A percentile compares a stretch with the other conserved stretches of the same genome.
Evolutionary conservation across 805 yeast genomes (phyloP).

Genomic region (Metschnikowia peoriensis): DNA sequence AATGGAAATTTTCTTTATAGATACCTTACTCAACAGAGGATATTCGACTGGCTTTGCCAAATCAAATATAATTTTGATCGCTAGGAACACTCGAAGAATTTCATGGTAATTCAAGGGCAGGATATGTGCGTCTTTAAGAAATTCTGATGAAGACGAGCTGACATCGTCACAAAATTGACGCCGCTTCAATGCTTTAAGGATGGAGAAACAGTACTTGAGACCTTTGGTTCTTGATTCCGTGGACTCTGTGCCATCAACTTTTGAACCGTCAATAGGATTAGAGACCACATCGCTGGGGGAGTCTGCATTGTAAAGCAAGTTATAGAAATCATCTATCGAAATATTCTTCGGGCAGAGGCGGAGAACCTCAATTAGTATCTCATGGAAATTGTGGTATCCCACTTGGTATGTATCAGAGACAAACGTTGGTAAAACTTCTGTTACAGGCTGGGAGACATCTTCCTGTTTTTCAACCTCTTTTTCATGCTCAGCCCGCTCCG

Average conservation of each 20-base stretch:
- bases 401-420: too few relatives aligned
- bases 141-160: neutral
- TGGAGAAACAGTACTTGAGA: neutral
- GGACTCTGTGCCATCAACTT: neutral
- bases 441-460: too few relatives aligned
- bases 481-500: too few relatives aligned
- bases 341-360: conserved; percentile 25
- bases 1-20: conserved; percentile 35
- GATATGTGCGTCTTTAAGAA: conserved; percentile 7
- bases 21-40: neutral
- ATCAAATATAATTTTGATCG: conserved; percentile 32
- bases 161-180: too few relatives aligned
- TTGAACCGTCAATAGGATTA: neutral
- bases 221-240: neutral
- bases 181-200: neutral
- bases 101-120: conserved; percentile 41
- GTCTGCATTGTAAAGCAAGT: conserved; percentile 30
- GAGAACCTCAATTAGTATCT: conserved; percentile 13
- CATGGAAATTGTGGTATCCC: too few relatives aligned
- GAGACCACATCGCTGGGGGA: neutral
- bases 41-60: conserved; percentile 14
- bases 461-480: too few relatives aligned
- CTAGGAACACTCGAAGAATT: conserved; percentile 39
- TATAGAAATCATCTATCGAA: conserved; percentile 42
- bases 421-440: too few relatives aligned